Evolutionary conservation across 306 rosid genomes (phyloP).

Genomic region (Carpinus fangiana): DNA sequence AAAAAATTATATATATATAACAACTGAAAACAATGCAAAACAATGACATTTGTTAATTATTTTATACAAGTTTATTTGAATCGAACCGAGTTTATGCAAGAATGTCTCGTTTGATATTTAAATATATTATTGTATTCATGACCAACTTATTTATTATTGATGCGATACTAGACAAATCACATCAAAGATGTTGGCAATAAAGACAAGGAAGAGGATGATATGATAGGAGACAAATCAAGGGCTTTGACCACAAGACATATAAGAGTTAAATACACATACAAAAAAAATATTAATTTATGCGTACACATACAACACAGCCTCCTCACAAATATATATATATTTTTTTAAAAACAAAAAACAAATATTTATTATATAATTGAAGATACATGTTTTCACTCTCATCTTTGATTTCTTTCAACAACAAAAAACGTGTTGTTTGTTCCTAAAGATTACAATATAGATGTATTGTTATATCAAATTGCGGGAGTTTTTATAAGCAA

Average conservation of each 20-base stretch:
- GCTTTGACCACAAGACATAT: background rate
- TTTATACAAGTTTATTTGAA: too few relatives aligned
- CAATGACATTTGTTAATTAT: too few relatives aligned
- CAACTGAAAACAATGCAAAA: too few relatives aligned
- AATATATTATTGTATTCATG: too few relatives aligned
- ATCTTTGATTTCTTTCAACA: background rate
- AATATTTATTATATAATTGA: background rate
- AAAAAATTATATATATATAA: too few relatives aligned
- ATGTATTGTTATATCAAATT: constrained; percentile 29
- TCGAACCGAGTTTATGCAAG: too few relatives aligned
- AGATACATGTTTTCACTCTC: constrained; percentile 3
- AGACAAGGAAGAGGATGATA: constrained; percentile 2
- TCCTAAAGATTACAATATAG: constrained; percentile 21
- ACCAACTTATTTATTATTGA: too few relatives aligned
- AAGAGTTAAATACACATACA: background rate
- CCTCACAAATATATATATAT: background rate
- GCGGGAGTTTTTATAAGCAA: constrained; percentile 36
- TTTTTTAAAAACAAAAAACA: too few relatives aligned
- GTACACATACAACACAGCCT: background rate
- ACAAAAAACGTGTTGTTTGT: too few relatives aligned
- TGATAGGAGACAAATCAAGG: constrained; percentile 26
- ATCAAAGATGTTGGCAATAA: background rate
- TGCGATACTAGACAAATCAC: background rate
- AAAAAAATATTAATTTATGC: background rate
- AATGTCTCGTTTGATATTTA: too few relatives aligned